phyloP scores from a whole-genome alignment of 257 asterid genomes.

The Gynochthodes officinalis region DNA sequence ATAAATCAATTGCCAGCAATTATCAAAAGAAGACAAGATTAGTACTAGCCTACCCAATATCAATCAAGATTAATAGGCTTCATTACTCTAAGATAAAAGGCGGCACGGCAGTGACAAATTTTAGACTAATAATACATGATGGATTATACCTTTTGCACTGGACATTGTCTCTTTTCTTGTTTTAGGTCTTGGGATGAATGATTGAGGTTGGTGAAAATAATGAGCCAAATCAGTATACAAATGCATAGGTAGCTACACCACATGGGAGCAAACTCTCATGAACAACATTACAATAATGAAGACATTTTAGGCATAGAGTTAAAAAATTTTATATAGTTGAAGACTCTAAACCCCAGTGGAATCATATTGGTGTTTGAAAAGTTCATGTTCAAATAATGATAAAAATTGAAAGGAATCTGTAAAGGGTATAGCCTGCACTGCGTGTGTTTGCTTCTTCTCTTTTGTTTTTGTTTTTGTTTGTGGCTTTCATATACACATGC shows the following conservation, averaged over 20 bases:
- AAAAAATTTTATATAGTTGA: background rate
- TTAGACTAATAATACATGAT: background rate
- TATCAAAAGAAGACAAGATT: too few relatives aligned
- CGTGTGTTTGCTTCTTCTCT: slow-evolving; percentile 20
- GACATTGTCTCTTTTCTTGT: background rate
- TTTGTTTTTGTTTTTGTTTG: slow-evolving; percentile 38
- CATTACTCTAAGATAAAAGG: background rate
- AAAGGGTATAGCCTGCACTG: background rate
- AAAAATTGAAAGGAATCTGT: slow-evolving; percentile 7
- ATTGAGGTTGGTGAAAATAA: slow-evolving; percentile 36
- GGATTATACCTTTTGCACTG: background rate
- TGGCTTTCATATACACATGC: slow-evolving; percentile 48
- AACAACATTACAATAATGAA: slow-evolving; percentile 5
- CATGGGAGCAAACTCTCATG: slow-evolving; percentile 17
- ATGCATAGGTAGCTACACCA: background rate
- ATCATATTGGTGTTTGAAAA: background rate
- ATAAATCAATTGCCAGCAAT: too few relatives aligned
- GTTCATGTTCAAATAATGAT: background rate
- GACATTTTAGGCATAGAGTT: background rate
- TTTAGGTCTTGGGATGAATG: slow-evolving; percentile 23
- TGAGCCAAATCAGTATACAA: slow-evolving; percentile 10
- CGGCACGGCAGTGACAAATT: background rate
- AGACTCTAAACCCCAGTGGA: background rate
- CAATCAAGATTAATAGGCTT: background rate
- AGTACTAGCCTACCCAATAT: too few relatives aligned